Conservation (phyloP, 257 asterid genomes). For the Nicotiana noctiflora region DNA sequence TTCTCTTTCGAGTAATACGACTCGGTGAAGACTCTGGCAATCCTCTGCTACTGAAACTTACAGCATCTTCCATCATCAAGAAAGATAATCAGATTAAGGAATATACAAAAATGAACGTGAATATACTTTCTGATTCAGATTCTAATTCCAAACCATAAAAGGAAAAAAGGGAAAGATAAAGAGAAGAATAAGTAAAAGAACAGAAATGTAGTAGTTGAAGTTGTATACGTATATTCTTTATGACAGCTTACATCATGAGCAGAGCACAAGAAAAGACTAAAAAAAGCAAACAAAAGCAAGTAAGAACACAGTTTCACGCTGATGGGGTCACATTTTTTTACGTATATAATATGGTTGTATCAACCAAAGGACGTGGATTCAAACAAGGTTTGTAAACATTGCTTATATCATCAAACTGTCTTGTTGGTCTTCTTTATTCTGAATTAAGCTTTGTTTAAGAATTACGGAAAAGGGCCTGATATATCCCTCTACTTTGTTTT, state of each 20-base stretch:
- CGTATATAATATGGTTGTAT: background rate
- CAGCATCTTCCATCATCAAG: conserved; percentile 61
- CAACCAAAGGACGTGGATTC: conserved; percentile 58
- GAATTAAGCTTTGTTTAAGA: background rate
- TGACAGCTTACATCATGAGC: conserved; percentile 39
- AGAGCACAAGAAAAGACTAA: conserved; percentile 9
- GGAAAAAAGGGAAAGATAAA: conserved; percentile 12
- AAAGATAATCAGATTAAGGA: background rate
- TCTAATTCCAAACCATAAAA: conserved; percentile 25
- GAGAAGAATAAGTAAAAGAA: background rate
- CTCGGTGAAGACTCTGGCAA: conserved; percentile 53
- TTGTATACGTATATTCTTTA: conserved; percentile 28
- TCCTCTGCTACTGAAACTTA: conserved; percentile 68
- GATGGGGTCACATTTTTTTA: background rate
- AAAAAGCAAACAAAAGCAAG: background rate
- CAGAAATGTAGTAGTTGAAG: conserved; percentile 30
- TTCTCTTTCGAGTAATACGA: conserved; percentile 42
- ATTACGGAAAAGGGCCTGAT: too few relatives aligned
- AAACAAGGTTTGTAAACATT: conserved; percentile 41
- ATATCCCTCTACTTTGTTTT: too few relatives aligned
- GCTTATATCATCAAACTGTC: conserved; percentile 42
- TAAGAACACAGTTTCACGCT: conserved; percentile 18
- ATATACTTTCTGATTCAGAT: conserved; percentile 69
- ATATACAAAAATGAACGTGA: conserved; percentile 19
- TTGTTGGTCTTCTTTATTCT: background rate